These are phyloP conservation scores for Wickerhamiella kazuoi DNA, from an alignment of 805 yeast genomes.

Conservation along the genomic window DNA sequence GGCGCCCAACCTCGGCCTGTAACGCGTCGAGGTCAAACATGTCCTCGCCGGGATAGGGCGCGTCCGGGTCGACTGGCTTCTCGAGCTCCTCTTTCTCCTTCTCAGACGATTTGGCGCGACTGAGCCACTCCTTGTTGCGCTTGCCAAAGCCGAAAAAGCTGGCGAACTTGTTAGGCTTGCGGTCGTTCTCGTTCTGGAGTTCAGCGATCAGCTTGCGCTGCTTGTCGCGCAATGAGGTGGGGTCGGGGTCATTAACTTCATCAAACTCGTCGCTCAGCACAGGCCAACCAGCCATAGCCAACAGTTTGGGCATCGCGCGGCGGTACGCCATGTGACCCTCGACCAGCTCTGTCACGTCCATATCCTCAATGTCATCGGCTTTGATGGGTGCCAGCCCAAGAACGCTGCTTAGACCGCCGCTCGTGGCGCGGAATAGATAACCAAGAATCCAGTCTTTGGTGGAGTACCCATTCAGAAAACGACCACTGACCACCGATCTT, in stretches of 20 bases:
- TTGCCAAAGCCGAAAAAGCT: slow-evolving; percentile 22
- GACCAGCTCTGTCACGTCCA: slow-evolving; percentile 71
- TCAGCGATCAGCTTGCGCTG: slow-evolving; percentile 69
- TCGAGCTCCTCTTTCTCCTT: slow-evolving; percentile 21
- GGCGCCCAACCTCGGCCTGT: slow-evolving; percentile 19
- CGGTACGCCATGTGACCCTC: slow-evolving; percentile 98
- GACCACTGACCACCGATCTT: slow-evolving; percentile 74
- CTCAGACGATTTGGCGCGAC: slow-evolving; percentile 24
- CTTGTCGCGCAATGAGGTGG: slow-evolving; percentile 58
- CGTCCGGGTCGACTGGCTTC: slow-evolving; percentile 21
- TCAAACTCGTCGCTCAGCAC: slow-evolving; percentile 79
- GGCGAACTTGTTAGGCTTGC: slow-evolving; percentile 16
- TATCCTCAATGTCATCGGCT: slow-evolving; percentile 34
- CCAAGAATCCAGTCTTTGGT: slow-evolving; percentile 93
- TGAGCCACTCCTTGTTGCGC: slow-evolving; percentile 43
- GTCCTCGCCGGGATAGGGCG: slow-evolving; percentile 24
- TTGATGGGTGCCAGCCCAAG: slow-evolving; percentile 71
- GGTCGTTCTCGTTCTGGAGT: slow-evolving; percentile 25
- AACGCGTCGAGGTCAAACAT: slow-evolving; percentile 26
- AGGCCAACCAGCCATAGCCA: slow-evolving; percentile 55
- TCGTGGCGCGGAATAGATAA: slow-evolving; percentile 82
- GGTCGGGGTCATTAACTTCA: slow-evolving; percentile 92
- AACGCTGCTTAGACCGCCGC: slow-evolving; percentile 83
- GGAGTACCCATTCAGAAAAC: slow-evolving; percentile 78
- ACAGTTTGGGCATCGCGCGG: slow-evolving; percentile 71